Evolutionary conservation across 1,139 yeast species (phyloP).

Genomic region (Meyerozyma smithsonii): DNA sequence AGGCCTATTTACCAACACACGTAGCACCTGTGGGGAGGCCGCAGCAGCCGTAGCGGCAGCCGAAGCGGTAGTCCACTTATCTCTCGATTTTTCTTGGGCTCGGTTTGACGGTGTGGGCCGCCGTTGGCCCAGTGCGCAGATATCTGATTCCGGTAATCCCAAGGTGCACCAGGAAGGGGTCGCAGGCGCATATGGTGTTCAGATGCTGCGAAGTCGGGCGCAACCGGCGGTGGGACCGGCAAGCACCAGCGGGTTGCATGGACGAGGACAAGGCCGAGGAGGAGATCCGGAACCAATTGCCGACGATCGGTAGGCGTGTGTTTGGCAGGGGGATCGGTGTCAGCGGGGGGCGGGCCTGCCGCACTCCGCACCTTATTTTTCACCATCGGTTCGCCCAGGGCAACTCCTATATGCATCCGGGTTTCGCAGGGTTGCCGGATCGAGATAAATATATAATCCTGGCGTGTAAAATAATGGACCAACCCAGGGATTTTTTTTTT

Average conservation of each 20-base stretch:
- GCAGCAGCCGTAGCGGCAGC: too few relatives aligned
- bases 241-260: too few relatives aligned
- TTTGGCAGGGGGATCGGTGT: too few relatives aligned
- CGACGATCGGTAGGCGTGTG: neutral
- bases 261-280: too few relatives aligned
- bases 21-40: too few relatives aligned
- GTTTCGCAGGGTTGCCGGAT: slow-evolving; percentile 3
- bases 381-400: neutral
- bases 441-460: slow-evolving; percentile 2
- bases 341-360: too few relatives aligned
- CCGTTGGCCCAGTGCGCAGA: neutral
- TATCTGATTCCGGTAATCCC: neutral
- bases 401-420: slow-evolving; percentile 3
- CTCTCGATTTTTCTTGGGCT: too few relatives aligned
- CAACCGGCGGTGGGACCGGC: neutral
- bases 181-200: neutral
- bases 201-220: neutral
- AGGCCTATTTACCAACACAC: too few relatives aligned
- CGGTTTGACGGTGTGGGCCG: too few relatives aligned
- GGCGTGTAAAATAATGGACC: slow-evolving; percentile 1
- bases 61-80: too few relatives aligned
- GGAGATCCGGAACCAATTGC: neutral
- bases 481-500: slow-evolving; percentile 1
- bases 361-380: too few relatives aligned
- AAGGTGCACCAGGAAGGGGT: neutral